Evolutionary conservation across 176 grass and related monocot species (phyloP).

Genomic region (Raddia distichophylla): DNA sequence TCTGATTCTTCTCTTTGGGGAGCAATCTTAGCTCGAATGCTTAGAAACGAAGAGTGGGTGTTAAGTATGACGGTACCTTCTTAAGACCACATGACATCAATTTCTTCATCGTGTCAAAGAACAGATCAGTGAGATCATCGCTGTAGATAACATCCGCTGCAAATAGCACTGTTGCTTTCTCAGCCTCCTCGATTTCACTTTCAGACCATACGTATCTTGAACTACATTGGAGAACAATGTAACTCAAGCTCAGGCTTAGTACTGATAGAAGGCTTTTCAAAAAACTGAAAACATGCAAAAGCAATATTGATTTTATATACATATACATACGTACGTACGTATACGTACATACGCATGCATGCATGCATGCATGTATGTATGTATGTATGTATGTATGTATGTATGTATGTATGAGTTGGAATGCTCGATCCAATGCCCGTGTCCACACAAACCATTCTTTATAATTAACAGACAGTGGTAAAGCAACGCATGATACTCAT

Average conservation of each 20-base stretch:
- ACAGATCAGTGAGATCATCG: conserved; percentile 76
- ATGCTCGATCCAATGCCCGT: background rate
- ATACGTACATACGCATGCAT: no score
- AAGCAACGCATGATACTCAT: background rate
- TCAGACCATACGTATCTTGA: conserved; percentile 54
- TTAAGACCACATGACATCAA: conserved; percentile 59
- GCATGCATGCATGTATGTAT: no score
- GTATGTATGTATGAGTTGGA: no score
- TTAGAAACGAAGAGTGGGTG: background rate
- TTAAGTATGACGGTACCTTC: conserved; percentile 51
- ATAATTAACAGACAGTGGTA: background rate
- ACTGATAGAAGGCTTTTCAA: background rate
- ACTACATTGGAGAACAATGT: conserved; percentile 29
- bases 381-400: no score
- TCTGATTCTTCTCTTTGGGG: background rate
- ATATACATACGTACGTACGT: no score
- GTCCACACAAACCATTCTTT: background rate
- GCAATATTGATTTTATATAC: no score
- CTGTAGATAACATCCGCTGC: conserved; percentile 91
- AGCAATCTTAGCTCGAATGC: background rate
- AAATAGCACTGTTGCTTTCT: conserved; percentile 64
- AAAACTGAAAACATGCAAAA: conserved; percentile 14
- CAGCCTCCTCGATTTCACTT: conserved; percentile 71
- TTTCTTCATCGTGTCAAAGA: conserved; percentile 56
- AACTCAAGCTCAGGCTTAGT: background rate